Conservation (phyloP, 2,329 filamentous ascomycete species). For the Penicillium rolfsii region DNA sequence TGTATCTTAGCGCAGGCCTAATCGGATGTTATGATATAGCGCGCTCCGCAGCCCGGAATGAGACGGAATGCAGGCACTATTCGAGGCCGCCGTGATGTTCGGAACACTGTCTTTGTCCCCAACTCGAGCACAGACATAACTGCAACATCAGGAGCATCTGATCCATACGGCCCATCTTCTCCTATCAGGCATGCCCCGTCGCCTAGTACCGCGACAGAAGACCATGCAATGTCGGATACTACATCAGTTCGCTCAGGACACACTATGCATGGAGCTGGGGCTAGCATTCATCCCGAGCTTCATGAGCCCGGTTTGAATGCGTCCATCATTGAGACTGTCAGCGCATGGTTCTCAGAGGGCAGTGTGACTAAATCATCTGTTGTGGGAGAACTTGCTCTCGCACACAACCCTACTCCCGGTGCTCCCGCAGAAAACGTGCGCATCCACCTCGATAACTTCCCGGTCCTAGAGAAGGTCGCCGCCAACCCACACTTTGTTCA, state of each 20-base stretch:
- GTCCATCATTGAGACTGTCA: slow-evolving; percentile 91
- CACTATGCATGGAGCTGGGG: slow-evolving; percentile 69
- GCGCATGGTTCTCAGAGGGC: slow-evolving; percentile 77
- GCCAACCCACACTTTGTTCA: slow-evolving; percentile 91
- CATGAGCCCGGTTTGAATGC: slow-evolving; percentile 78
- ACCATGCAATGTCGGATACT: slow-evolving; percentile 77
- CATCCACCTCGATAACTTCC: slow-evolving; percentile 85
- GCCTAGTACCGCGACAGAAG: slow-evolving; percentile 60
- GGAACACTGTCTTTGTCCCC: slow-evolving; percentile 86
- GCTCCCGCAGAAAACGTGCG: slow-evolving; percentile 57
- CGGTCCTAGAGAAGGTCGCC: slow-evolving; percentile 85
- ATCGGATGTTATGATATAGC: slow-evolving; percentile 34
- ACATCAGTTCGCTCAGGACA: slow-evolving; percentile 89
- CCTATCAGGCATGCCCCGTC: slow-evolving; percentile 49
- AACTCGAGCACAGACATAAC: slow-evolving; percentile 43
- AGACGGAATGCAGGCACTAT: slow-evolving; percentile 74
- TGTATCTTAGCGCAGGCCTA: background rate
- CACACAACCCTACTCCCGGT: slow-evolving; percentile 63
- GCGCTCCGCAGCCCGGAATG: slow-evolving; percentile 56
- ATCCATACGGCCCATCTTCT: slow-evolving; percentile 38
- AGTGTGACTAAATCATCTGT: slow-evolving; percentile 72
- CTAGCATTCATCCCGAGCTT: slow-evolving; percentile 81
- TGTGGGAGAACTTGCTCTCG: slow-evolving; percentile 85
- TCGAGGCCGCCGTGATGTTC: slow-evolving; percentile 84
- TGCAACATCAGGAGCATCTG: slow-evolving; percentile 31